phyloP scores from a whole-genome alignment of 352 stramenopile species.

The Phytopythium litorale region DNA sequence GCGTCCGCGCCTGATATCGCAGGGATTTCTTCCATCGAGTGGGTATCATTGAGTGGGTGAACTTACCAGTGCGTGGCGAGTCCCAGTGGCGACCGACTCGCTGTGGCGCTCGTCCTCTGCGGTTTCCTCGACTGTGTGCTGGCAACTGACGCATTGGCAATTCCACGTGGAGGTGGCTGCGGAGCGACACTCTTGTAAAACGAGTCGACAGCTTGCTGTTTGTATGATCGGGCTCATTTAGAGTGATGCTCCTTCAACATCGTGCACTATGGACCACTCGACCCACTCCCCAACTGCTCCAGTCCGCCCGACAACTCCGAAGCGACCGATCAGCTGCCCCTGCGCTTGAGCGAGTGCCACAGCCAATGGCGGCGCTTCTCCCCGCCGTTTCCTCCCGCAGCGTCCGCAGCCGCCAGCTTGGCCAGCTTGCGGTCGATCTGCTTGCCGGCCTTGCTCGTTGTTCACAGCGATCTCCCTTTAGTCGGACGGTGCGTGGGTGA shows the following conservation, averaged over 20 bases:
- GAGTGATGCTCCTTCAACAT: slow-evolving; percentile 9
- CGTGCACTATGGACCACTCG: not conserved
- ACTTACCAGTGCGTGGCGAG: not conserved
- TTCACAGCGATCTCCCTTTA: not conserved
- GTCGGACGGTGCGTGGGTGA: too few relatives aligned
- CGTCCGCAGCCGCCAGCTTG: not conserved
- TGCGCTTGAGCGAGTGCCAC: not conserved
- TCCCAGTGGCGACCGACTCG: not conserved
- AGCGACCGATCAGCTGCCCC: not conserved
- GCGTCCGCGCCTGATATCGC: not conserved
- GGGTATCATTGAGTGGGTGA: not conserved
- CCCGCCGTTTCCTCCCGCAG: not conserved
- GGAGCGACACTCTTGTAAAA: not conserved
- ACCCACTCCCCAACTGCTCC: too few relatives aligned
- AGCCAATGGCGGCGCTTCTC: not conserved
- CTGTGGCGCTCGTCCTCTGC: not conserved
- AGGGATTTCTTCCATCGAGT: not conserved
- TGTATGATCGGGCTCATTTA: not conserved
- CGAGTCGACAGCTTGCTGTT: not conserved
- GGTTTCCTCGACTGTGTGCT: not conserved
- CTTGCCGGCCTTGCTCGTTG: not conserved
- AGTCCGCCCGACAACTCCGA: too few relatives aligned
- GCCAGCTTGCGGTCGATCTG: not conserved
- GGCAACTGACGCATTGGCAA: too few relatives aligned
- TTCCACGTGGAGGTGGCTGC: too few relatives aligned